These are phyloP conservation scores for Spergularia marina DNA, from an alignment of 148 eudicot species.

Conservation along the genomic window DNA sequence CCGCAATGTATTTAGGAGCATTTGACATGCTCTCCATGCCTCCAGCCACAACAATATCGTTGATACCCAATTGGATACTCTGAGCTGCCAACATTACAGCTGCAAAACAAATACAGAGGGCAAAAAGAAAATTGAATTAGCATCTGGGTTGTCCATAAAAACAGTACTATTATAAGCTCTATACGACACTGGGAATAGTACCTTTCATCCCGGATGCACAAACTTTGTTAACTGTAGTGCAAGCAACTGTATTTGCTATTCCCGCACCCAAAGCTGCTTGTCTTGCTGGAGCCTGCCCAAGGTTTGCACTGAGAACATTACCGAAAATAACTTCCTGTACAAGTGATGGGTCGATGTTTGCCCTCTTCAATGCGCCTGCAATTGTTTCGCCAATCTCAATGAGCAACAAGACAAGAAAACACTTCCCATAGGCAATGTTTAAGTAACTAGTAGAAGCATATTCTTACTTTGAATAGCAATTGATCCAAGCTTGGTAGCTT, in stretches of 20 bases:
- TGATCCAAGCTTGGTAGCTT: constrained; percentile 93
- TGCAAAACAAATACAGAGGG: constrained; percentile 33
- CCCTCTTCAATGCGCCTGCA: constrained; percentile 90
- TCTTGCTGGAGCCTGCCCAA: constrained; percentile 98
- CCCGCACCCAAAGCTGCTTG: constrained; percentile 99
- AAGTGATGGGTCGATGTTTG: constrained; percentile 84
- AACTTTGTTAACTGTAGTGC: constrained; percentile 94
- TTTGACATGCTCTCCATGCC: constrained; percentile 99
- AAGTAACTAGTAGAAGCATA: not conserved
- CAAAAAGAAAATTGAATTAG: not conserved
- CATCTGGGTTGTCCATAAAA: not conserved
- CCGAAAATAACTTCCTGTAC: constrained; percentile 94
- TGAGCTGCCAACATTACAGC: constrained; percentile 98
- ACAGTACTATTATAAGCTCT: not conserved
- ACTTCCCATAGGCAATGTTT: not conserved
- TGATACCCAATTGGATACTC: constrained; percentile 89
- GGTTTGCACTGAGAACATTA: constrained; percentile 91
- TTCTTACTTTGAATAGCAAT: constrained; percentile 73
- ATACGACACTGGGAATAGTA: constrained; percentile 8
- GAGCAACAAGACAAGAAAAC: not conserved
- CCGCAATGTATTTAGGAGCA: constrained; percentile 83
- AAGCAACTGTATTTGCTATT: constrained; percentile 71
- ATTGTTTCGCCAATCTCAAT: constrained; percentile 12
- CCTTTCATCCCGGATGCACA: constrained; percentile 99
- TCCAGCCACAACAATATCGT: constrained; percentile 94